Conservation (phyloP, 2,329 filamentous ascomycete genomes). For the Fusarium euwallaceae region DNA sequence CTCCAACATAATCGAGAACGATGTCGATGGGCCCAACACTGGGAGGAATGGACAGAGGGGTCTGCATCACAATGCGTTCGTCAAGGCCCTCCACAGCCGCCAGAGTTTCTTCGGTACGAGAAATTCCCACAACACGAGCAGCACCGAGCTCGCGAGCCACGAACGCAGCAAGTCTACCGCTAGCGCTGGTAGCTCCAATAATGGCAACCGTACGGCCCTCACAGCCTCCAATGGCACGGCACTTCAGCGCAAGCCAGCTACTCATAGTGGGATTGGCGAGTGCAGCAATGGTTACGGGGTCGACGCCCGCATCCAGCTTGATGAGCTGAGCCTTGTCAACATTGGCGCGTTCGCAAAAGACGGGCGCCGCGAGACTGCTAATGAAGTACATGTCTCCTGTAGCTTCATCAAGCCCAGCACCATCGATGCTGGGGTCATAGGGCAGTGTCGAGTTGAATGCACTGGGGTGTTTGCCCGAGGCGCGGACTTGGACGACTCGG, state of each 20-base stretch:
- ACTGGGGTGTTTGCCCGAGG: background rate
- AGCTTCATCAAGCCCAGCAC: conserved; percentile 16
- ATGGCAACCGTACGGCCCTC: conserved; percentile 19
- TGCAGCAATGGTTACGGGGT: conserved; percentile 18
- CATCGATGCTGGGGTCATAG: conserved; percentile 24
- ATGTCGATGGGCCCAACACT: conserved; percentile 23
- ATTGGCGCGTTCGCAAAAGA: conserved; percentile 20
- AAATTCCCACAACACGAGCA: conserved; percentile 9
- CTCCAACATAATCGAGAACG: conserved; percentile 27
- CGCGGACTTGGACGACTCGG: background rate
- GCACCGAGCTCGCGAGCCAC: conserved; percentile 19
- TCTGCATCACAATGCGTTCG: conserved; percentile 11
- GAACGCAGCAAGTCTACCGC: conserved; percentile 11
- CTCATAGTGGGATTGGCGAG: conserved; percentile 18
- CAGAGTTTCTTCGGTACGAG: conserved; percentile 11
- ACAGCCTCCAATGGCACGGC: conserved; percentile 7
- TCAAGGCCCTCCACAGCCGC: conserved; percentile 12
- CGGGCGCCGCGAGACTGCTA: background rate
- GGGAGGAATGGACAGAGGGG: background rate
- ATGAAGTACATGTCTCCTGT: conserved; percentile 26
- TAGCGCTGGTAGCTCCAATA: conserved; percentile 25
- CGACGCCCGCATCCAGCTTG: conserved; percentile 9
- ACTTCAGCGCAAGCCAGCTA: conserved; percentile 23
- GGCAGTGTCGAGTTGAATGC: conserved; percentile 7
- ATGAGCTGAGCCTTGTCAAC: conserved; percentile 10